Percentiles rank a stretch among this genome's conserved stretches.
Conservation (phyloP, 768 basidiomycete species). For the Lactarius pseudohatsudake region DNA sequence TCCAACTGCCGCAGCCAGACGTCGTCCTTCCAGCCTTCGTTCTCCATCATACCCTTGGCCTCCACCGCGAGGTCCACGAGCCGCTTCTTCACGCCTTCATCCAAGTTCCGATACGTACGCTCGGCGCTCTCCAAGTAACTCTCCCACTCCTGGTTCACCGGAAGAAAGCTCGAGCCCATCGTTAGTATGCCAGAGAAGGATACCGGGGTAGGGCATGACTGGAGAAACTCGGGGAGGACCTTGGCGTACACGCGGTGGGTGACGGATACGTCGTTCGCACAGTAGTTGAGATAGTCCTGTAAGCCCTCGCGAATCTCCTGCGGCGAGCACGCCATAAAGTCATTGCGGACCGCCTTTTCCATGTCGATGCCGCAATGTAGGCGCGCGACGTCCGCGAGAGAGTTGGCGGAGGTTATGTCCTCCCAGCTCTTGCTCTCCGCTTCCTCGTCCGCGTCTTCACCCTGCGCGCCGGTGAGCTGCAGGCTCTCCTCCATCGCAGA, state of each 20-base stretch:
- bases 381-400: conserved; percentile 87
- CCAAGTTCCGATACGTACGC: conserved; percentile 65
- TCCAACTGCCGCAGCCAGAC: conserved; percentile 90
- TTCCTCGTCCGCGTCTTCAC: conserved; percentile 45
- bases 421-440: conserved; percentile 76
- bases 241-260: conserved; percentile 79
- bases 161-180: conserved; percentile 91
- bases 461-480: conserved; percentile 36
- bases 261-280: conserved; percentile 77
- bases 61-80: conserved; percentile 70
- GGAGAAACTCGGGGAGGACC: conserved; percentile 78
- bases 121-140: conserved; percentile 79
- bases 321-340: conserved; percentile 71
- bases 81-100: conserved; percentile 56
- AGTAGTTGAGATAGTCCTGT: conserved; percentile 78
- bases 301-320: conserved; percentile 63
- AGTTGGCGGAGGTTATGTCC: conserved; percentile 88
- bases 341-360: conserved; percentile 74
- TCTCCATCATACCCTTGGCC: conserved; percentile 48
- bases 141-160: conserved; percentile 90
- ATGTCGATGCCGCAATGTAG: conserved; percentile 82
- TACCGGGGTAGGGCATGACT: conserved; percentile 86
- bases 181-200: conserved; percentile 87
- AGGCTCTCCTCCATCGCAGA: conserved; percentile 44
- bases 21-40: conserved; percentile 63